phyloP scores from a whole-genome alignment of 768 basidiomycete genomes.

The Mycena chlorophos region DNA sequence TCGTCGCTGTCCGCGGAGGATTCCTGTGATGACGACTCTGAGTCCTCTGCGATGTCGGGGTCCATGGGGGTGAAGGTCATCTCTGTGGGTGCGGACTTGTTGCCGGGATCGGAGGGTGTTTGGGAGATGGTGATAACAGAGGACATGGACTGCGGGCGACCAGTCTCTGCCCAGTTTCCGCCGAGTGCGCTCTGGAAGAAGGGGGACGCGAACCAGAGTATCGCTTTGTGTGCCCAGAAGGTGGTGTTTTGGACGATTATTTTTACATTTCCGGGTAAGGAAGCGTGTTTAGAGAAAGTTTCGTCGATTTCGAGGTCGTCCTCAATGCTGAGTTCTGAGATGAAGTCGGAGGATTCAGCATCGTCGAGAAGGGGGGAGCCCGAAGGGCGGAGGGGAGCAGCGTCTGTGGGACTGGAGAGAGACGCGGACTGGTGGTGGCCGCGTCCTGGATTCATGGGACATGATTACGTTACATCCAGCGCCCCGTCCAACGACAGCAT shows the following conservation, averaged over 20 bases:
- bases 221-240: conserved; percentile 94
- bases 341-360: conserved; percentile 66
- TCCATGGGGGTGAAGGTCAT: conserved; percentile 64
- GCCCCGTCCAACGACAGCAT: conserved; percentile 91
- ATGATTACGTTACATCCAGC: conserved; percentile 57
- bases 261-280: conserved; percentile 85
- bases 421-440: conserved; percentile 77
- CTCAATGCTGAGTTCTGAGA: conserved; percentile 67
- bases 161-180: conserved; percentile 91
- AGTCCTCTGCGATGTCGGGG: conserved; percentile 47
- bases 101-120: conserved; percentile 59
- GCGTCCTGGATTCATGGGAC: conserved; percentile 83
- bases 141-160: conserved; percentile 74
- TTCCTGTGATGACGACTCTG: conserved; percentile 37
- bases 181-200: conserved; percentile 92
- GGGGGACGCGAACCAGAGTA: conserved; percentile 89
- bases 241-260: conserved; percentile 86
- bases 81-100: conserved; percentile 46
- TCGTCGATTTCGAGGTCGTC: conserved; percentile 77
- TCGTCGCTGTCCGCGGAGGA: conserved; percentile 31
- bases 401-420: conserved; percentile 83
- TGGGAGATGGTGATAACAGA: conserved; percentile 85
- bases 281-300: conserved; percentile 66
- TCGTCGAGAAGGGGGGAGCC: conserved; percentile 78
- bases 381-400: conserved; percentile 81